These are phyloP conservation scores for Arachis stenosperma DNA, from an alignment of 306 rosid genomes.

Conservation along the genomic window DNA sequence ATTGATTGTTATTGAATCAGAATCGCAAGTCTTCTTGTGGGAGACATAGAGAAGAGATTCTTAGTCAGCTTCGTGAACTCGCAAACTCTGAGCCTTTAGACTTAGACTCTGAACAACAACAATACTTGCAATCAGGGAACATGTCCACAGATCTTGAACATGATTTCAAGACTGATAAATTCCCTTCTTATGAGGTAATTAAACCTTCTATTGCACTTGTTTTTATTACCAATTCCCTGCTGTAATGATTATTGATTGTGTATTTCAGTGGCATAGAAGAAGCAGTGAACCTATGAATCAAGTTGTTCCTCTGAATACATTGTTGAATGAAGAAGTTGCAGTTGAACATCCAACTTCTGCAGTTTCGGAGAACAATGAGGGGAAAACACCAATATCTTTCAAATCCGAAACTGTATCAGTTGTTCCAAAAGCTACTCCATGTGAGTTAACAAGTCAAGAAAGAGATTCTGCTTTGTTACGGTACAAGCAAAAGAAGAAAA, in stretches of 20 bases:
- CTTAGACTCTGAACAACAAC: constrained; percentile 34
- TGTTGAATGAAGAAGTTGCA: constrained; percentile 48
- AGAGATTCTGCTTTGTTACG: constrained; percentile 83
- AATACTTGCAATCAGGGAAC: constrained; percentile 37
- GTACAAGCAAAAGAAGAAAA: constrained; percentile 89
- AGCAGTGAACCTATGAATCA: constrained; percentile 46
- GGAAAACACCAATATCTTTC: constrained; percentile 32
- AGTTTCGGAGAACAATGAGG: constrained; percentile 42
- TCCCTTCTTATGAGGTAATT: constrained; percentile 60
- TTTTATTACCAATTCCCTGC: not conserved
- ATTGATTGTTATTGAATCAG: constrained; percentile 60
- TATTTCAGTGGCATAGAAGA: constrained; percentile 51
- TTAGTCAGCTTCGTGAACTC: constrained; percentile 73
- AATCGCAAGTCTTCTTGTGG: constrained; percentile 88
- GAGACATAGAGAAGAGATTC: constrained; percentile 68
- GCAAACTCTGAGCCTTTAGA: constrained; percentile 64
- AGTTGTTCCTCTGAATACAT: constrained; percentile 44
- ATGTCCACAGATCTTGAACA: constrained; percentile 42
- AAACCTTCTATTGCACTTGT: constrained; percentile 21
- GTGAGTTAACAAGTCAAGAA: constrained; percentile 66
- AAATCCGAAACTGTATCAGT: constrained; percentile 44
- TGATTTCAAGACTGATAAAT: constrained; percentile 45
- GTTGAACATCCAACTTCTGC: constrained; percentile 42
- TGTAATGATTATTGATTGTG: constrained; percentile 12
- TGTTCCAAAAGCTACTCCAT: constrained; percentile 47